These are phyloP conservation scores for Cicer chorassanicum DNA, from an alignment of 306 rosid species.

Conservation along the genomic window DNA sequence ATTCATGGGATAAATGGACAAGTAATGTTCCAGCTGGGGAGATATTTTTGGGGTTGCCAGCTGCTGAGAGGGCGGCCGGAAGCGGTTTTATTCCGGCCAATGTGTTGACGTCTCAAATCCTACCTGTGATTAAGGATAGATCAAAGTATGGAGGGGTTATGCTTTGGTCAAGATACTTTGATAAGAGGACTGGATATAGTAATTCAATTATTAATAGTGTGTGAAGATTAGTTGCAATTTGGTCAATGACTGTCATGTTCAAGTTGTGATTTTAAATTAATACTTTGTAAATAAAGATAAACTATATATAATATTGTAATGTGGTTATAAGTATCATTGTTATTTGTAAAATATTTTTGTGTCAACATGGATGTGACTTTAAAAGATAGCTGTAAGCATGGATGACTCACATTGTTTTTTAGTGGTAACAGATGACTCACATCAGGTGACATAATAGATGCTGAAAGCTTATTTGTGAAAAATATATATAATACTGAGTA, in stretches of 20 bases:
- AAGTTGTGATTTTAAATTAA: constrained; percentile 10
- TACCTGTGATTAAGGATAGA: constrained; percentile 62
- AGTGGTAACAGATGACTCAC: too few relatives aligned
- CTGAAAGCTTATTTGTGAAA: background rate
- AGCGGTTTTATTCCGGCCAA: constrained; percentile 65
- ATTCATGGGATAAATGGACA: constrained; percentile 69
- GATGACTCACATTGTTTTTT: too few relatives aligned
- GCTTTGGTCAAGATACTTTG: constrained; percentile 76
- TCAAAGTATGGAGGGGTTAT: constrained; percentile 76
- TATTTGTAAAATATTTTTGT: constrained; percentile 14
- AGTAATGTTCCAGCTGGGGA: constrained; percentile 19
- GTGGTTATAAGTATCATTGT: background rate
- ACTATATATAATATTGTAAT: background rate
- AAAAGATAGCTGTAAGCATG: background rate
- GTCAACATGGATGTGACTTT: background rate
- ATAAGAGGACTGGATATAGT: constrained; percentile 58
- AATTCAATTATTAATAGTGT: constrained; percentile 48
- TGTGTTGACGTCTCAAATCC: constrained; percentile 55
- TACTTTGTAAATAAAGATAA: background rate
- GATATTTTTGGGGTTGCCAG: constrained; percentile 77
- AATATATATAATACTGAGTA: background rate
- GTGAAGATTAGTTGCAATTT: constrained; percentile 19
- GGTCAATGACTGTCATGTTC: background rate
- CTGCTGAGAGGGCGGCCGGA: constrained; percentile 58
- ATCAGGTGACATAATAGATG: background rate